A percentile compares a stretch with the other conserved stretches of the same genome.
Conservation (phyloP, 139 green algal genomes). For the Ettlia oleoabundans region DNA sequence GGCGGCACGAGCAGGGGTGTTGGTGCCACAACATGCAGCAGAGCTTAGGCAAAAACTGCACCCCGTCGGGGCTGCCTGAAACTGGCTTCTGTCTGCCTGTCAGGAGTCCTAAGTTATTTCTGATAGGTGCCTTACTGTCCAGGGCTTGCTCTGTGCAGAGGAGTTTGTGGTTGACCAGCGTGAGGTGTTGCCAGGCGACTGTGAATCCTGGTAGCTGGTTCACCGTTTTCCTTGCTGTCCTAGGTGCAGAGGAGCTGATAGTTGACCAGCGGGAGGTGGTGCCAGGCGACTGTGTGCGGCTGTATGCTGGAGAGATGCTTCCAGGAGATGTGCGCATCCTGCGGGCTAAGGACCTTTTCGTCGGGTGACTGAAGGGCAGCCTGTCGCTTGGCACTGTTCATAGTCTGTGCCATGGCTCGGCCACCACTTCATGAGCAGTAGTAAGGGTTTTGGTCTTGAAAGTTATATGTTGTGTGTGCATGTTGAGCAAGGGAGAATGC, state of each 20-base stretch:
- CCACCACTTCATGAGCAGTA: too few relatives aligned
- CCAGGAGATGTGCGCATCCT: conserved; percentile 31
- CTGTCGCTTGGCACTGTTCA: too few relatives aligned
- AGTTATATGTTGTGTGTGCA: too few relatives aligned
- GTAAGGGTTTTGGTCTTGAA: too few relatives aligned
- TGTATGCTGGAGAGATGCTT: conserved; percentile 19
- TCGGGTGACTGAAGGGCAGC: conserved; percentile 11
- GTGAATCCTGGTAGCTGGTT: not conserved
- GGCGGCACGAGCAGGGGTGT: too few relatives aligned
- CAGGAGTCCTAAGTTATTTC: too few relatives aligned
- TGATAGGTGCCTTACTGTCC: too few relatives aligned
- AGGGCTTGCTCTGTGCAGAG: not conserved
- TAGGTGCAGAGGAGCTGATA: not conserved
- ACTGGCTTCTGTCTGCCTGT: too few relatives aligned
- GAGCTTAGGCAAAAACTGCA: too few relatives aligned
- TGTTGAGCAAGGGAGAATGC: too few relatives aligned
- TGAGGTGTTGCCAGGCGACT: not conserved
- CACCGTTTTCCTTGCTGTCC: not conserved
- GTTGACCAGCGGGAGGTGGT: conserved; percentile 16
- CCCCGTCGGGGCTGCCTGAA: too few relatives aligned
- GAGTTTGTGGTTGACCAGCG: not conserved
- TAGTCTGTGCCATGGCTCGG: too few relatives aligned
- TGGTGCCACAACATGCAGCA: not conserved
- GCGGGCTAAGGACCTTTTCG: conserved; percentile 2
- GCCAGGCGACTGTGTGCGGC: conserved; percentile 25